These are phyloP conservation scores for Brassica napus DNA, from an alignment of 345 rosid genomes.

Conservation along the genomic window DNA sequence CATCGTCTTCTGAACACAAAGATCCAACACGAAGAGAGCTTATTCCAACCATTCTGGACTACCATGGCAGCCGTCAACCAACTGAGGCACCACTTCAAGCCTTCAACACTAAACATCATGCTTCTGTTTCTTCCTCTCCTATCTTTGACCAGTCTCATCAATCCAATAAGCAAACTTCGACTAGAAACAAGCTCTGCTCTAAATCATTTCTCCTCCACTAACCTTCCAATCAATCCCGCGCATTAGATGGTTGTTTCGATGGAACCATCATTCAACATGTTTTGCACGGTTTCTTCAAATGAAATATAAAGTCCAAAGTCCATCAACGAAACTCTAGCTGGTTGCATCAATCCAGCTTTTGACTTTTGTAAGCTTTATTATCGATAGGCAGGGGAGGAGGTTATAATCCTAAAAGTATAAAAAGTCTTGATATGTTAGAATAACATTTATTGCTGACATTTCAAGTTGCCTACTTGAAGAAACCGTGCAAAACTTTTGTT, in stretches of 20 bases:
- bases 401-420: background rate
- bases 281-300: too few relatives aligned
- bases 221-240: background rate
- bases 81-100: background rate
- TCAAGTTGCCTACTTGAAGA: constrained; percentile 22
- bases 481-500: background rate
- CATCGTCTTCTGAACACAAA: too few relatives aligned
- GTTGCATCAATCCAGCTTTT: background rate
- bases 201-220: background rate
- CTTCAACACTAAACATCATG: background rate
- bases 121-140: background rate
- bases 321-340: background rate
- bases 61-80: background rate
- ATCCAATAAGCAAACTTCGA: background rate
- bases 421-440: constrained; percentile 7
- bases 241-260: background rate
- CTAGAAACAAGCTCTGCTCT: background rate
- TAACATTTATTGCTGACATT: constrained; percentile 18
- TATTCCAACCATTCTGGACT: too few relatives aligned
- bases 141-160: background rate
- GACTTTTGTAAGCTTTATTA: constrained; percentile 21
- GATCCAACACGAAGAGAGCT: too few relatives aligned
- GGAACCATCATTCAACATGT: background rate
- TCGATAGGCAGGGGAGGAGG: background rate
- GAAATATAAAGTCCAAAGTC: too few relatives aligned